Evolutionary conservation across 331 rosid species (phyloP), one percentile per base, ranked within the genome.

Genomic region (Acacia pycnantha): DNA sequence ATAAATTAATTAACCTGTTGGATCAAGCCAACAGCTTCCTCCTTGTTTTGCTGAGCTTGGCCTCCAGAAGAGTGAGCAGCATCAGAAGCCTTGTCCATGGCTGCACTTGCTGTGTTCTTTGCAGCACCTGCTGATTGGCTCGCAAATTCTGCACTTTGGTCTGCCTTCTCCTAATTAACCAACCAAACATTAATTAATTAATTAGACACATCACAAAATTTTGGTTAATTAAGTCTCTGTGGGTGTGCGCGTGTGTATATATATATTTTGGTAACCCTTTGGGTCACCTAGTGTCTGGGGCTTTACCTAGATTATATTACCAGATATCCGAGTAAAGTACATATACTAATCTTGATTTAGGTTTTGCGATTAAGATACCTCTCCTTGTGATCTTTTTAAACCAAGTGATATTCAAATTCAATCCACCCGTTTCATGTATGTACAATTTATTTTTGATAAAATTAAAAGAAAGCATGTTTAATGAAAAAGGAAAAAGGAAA

Each of bases 1-100:
- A 19, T 2, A 18, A n/a, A 56, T 56, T 18, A 54, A 91, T 92
- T 95, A 92, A 91, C 98, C 94, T 92, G 95, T 15, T 88, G 93
- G 81, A 92, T 81, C 50, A 94, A 83, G 44, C 94, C 86, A 72
- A 83, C 59, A 70, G 86, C 81, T 70, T 90, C 83, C 0, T 92
- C 90, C 82, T 87, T 88, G 79, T 79, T 76, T 26, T 70, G 58
- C 15, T 90, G 83, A 59, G 88, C 81, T 54, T 89, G 50, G 11
- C 86, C 70, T 0, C 82, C 80, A 22, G 88, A 31, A 15, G 91
- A 84, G 84, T 85, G 80, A 24, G 86, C 70, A 74, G 90, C 91
- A 40, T 76, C 79, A 33, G 61, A 15, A 14, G 92, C 83, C 82
- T 13, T 82, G 16, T 90, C 88, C 18, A 35, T 33, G 0, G 88